Evolutionary conservation across 169 alveolate species (phyloP).

Genomic region (Theileria equi): DNA sequence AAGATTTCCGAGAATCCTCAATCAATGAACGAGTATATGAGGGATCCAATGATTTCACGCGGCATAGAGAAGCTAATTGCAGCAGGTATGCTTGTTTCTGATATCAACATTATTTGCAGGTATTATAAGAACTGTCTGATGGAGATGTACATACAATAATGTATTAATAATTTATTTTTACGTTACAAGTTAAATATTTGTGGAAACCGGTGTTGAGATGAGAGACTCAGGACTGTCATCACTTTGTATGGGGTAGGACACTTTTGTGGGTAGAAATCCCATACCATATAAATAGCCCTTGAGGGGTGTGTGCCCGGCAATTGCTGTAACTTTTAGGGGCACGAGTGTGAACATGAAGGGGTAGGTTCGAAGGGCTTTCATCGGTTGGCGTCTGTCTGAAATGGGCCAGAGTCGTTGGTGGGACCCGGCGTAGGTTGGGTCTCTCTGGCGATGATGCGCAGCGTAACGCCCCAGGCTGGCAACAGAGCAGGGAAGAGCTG

Average conservation of each 20-base stretch:
- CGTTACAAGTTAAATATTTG: not conserved
- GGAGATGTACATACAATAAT: not conserved
- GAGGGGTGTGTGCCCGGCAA: conserved; percentile 4
- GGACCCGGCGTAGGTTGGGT: conserved; percentile 17
- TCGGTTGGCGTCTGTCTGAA: conserved; percentile 29
- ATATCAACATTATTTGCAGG: not conserved
- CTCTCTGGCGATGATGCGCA: conserved; percentile 19
- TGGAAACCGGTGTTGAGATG: not conserved
- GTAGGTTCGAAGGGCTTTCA: conserved; percentile 1
- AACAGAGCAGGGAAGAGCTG: conserved; percentile 49
- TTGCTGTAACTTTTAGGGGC: conserved; percentile 44
- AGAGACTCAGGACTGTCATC: not conserved
- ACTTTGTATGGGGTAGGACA: not conserved
- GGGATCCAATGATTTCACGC: conserved; percentile 92
- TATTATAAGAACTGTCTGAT: conserved; percentile 33
- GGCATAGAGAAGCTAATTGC: conserved; percentile 95
- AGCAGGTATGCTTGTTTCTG: conserved; percentile 89
- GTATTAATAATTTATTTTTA: not conserved
- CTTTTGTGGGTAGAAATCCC: conserved; percentile 10
- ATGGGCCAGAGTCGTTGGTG: conserved; percentile 17
- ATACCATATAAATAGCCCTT: conserved; percentile 11
- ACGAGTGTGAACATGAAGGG: conserved; percentile 48
- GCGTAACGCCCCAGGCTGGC: conserved; percentile 55
- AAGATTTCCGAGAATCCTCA: conserved; percentile 84
- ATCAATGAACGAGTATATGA: conserved; percentile 78